These are phyloP conservation scores for Boletus rufocinnamomeus DNA, from an alignment of 768 basidiomycete species.

Conservation along the genomic window DNA sequence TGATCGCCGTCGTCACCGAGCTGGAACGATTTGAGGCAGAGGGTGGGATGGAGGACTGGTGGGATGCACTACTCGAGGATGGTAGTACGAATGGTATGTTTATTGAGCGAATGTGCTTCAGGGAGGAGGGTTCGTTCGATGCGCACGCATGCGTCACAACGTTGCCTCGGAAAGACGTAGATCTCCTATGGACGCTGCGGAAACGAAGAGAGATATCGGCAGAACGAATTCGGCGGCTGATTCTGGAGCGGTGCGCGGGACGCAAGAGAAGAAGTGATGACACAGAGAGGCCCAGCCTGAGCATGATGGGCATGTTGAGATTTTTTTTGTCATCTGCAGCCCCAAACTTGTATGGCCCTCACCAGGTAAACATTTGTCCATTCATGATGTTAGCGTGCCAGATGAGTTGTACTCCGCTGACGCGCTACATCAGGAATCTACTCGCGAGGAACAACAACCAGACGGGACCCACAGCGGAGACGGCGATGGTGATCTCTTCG, in stretches of 20 bases:
- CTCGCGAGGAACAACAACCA: too few species aligned
- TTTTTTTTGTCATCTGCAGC: too few species aligned
- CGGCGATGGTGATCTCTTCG: too few species aligned
- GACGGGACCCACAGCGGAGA: too few species aligned
- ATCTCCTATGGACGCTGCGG: constrained; percentile 13
- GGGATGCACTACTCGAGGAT: constrained; percentile 15
- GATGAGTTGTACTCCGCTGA: too few species aligned
- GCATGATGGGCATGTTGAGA: constrained; percentile 8
- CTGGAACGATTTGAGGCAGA: constrained; percentile 22
- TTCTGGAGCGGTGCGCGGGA: constrained; percentile 17
- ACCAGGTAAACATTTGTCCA: too few species aligned
- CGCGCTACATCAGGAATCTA: too few species aligned
- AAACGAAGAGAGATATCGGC: constrained; percentile 24
- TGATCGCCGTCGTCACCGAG: constrained; percentile 31
- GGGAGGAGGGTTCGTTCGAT: constrained; percentile 29
- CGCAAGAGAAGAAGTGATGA: constrained; percentile 9
- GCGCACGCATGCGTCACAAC: constrained; percentile 45
- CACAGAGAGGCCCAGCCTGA: not conserved
- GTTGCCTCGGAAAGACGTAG: constrained; percentile 18
- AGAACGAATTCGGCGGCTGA: constrained; percentile 14
- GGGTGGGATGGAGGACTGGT: constrained; percentile 35
- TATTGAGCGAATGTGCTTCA: constrained; percentile 27
- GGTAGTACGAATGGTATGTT: constrained; percentile 30
- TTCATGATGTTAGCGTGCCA: too few species aligned
- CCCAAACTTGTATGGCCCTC: too few species aligned